A percentile compares a stretch with the other conserved stretches of the same genome.
Evolutionary conservation across 805 yeast genomes (phyloP).

Genomic region (Candida tammaniensis): DNA sequence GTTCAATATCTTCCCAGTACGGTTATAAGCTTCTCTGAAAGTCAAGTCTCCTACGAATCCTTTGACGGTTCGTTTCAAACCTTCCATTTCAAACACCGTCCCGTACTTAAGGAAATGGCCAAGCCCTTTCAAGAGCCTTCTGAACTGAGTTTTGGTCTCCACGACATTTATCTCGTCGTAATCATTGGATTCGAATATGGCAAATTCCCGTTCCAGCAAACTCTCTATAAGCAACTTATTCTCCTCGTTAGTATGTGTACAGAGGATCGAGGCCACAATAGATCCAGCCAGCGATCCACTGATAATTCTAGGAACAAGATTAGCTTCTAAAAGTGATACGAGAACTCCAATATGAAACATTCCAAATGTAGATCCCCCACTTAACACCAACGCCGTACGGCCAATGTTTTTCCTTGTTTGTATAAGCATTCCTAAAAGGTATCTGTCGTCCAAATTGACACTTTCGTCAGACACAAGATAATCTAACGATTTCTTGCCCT

Average conservation of each 20-base stretch:
- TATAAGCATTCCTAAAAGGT: constrained; percentile 71
- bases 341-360: constrained; percentile 90
- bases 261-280: constrained; percentile 84
- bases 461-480: constrained; percentile 37
- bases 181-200: constrained; percentile 53
- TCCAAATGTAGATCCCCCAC: constrained; percentile 97
- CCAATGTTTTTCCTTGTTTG: constrained; percentile 93
- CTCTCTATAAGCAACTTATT: constrained; percentile 53
- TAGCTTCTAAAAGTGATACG: constrained; percentile 69
- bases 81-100: constrained; percentile 79
- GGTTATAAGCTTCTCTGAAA: constrained; percentile 88
- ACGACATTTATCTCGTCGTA: constrained; percentile 6
- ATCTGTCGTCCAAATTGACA: constrained; percentile 58
- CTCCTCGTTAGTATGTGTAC: constrained; percentile 77
- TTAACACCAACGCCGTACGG: constrained; percentile 87
- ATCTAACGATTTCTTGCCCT: constrained; percentile 55
- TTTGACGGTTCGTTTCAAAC: constrained; percentile 70
- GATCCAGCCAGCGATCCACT: constrained; percentile 98
- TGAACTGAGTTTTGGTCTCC: constrained; percentile 39
- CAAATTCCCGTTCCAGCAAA: constrained; percentile 56
- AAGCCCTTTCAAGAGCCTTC: constrained; percentile 41
- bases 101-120: constrained; percentile 74
- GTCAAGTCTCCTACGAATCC: constrained; percentile 85
- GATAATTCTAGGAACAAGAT: constrained; percentile 78
- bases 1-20: constrained; percentile 90